A percentile compares a stretch with the other conserved stretches of the same genome.
Evolutionary conservation across 2,329 filamentous ascomycete genomes (phyloP).

Genomic region (Neodidymelliopsis sp.): DNA sequence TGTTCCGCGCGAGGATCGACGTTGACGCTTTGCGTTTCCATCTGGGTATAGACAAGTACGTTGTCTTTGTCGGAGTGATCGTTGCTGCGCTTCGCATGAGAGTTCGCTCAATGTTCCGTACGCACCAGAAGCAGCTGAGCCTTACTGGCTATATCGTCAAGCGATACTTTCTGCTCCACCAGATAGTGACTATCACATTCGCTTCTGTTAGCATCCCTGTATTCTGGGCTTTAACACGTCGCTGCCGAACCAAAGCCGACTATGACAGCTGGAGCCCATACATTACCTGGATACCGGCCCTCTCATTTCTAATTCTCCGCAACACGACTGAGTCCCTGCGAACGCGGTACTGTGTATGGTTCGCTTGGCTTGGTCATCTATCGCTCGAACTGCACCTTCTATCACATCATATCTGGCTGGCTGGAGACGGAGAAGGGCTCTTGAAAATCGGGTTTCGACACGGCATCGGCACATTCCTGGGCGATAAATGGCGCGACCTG

Average conservation of each 20-base stretch:
- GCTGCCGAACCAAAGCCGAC: slow-evolving; percentile 46
- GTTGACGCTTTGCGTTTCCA: slow-evolving; percentile 60
- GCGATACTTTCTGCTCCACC: slow-evolving; percentile 25
- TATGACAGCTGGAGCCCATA: slow-evolving; percentile 63
- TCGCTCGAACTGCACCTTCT: slow-evolving; percentile 68
- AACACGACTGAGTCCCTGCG: slow-evolving; percentile 56
- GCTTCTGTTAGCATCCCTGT: slow-evolving; percentile 39
- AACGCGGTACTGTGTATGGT: slow-evolving; percentile 55
- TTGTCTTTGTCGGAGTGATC: slow-evolving; percentile 65
- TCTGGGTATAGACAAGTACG: slow-evolving; percentile 61
- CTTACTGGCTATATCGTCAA: slow-evolving; percentile 29
- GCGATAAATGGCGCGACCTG: slow-evolving; percentile 48
- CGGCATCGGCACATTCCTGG: slow-evolving; percentile 31
- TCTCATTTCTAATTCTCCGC: slow-evolving; percentile 61
- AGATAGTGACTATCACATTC: slow-evolving; percentile 19
- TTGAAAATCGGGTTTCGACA: slow-evolving; percentile 51
- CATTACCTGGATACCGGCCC: slow-evolving; percentile 62
- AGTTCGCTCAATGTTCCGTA: slow-evolving; percentile 26
- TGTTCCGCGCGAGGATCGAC: slow-evolving; percentile 60
- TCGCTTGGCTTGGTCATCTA: slow-evolving; percentile 63
- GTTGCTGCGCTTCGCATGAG: slow-evolving; percentile 53
- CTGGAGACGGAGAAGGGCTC: slow-evolving; percentile 63
- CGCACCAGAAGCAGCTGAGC: slow-evolving; percentile 13
- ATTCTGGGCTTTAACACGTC: slow-evolving; percentile 47
- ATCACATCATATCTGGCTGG: slow-evolving; percentile 69